A percentile compares a stretch with the other conserved stretches of the same genome.
These are phyloP conservation scores for Pittosporum tobira DNA, from an alignment of 129 eudicot genomes.

Conservation along the genomic window DNA sequence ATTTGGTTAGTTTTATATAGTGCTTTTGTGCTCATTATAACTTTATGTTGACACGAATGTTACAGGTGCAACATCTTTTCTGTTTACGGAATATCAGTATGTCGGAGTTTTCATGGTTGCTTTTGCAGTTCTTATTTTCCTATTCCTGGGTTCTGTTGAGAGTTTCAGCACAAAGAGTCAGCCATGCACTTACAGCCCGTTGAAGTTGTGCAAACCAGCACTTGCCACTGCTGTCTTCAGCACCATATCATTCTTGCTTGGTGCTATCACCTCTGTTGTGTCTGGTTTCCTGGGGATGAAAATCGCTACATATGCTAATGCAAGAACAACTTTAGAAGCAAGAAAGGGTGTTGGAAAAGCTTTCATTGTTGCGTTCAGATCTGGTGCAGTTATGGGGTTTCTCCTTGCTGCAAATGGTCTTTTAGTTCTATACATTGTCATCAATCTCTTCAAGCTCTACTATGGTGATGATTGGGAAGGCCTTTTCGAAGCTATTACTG, in stretches of 20 bases:
- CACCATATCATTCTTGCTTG: slow-evolving; percentile 55
- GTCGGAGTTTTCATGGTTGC: slow-evolving; percentile 72
- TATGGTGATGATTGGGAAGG: no score
- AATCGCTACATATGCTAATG: no score
- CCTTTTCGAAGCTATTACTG: no score
- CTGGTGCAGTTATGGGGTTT: no score
- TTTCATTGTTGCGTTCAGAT: slow-evolving; percentile 48
- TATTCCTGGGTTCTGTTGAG: slow-evolving; percentile 70
- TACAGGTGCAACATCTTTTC: slow-evolving; percentile 69
- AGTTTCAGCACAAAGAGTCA: slow-evolving; percentile 56
- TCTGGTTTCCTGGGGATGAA: no score
- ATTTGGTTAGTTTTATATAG: background rate
- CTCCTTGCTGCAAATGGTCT: slow-evolving; percentile 69
- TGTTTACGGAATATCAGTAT: slow-evolving; percentile 57
- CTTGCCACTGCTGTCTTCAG: slow-evolving; percentile 70
- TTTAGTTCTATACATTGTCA: slow-evolving; percentile 40
- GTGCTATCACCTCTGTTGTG: slow-evolving; percentile 66
- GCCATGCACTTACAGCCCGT: slow-evolving; percentile 45
- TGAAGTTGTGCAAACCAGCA: slow-evolving; percentile 59
- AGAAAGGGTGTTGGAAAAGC: no score
- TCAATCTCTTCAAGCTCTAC: slow-evolving; percentile 47
- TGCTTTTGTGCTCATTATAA: slow-evolving; percentile 9
- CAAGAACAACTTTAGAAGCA: no score
- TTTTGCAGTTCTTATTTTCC: slow-evolving; percentile 61
- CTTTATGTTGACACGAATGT: slow-evolving; percentile 5